Evolutionary conservation across 2,329 filamentous ascomycete genomes (phyloP), one percentile per base, ranked within the genome.

Genomic region (Rhexocercosporidium sp.): DNA sequence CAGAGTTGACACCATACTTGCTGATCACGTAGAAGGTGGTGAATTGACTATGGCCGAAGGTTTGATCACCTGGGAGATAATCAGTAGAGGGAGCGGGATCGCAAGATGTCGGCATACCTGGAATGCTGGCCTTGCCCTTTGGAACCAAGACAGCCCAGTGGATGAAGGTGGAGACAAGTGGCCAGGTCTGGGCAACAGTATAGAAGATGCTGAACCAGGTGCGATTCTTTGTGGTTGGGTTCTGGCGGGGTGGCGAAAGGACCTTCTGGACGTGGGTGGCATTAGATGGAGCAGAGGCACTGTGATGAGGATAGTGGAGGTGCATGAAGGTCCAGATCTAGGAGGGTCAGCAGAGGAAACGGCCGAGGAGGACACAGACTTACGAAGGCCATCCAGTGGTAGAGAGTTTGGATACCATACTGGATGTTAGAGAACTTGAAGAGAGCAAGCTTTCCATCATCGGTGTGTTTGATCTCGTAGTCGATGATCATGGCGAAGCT

Each of bases 281-380:
- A 6, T 25, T 3, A 3, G 67, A 62, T 41, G 46, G 67, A 29
- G 53, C 54, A 27, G 71, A 71, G 9, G 62, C 70, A 29, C 63
- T 67, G 41, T 73, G 70, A 47, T 75, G 72, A 56, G 73, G 75
- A 62, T 76, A 75, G 51, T 76, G 66, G n/a, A 77, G 70, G 56
- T 78, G 76, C 73, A 77, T 75, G 66, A 71, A 73, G 22, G 76
- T 76, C 76, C 75, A 77, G n/a, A 61, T 69, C 77, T 78, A 64
- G 27, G 25, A 41, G 31, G 1, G 56, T 22, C 14, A 41, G 63
- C n/a, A 66, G 37, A 29, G 37, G 18, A 29, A 44, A 12, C 4
- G 9, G 9, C 29, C 14, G 22, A 20, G 37, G 31, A 47, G 27
- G 29, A 27, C n/a, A 34, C 20, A 2, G 49, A 72, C 77, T 72